Evolutionary conservation across 495 filamentous ascomycete genomes (phyloP).

Genomic region (Tuber indicum): DNA sequence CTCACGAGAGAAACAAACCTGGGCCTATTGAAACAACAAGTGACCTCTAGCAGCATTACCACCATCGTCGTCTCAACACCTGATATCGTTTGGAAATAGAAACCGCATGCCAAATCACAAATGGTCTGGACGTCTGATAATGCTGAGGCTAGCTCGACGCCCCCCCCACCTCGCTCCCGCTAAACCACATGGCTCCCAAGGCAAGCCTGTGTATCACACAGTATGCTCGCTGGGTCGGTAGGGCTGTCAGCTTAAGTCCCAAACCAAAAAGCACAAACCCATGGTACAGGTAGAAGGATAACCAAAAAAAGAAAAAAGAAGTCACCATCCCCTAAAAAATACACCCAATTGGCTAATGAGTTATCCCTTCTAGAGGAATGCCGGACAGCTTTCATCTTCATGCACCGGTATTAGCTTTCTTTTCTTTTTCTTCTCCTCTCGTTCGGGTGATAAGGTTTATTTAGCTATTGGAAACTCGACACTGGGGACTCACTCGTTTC

Average conservation of each 20-base stretch:
- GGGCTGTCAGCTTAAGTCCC: background rate
- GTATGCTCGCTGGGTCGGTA: background rate
- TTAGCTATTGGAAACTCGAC: background rate
- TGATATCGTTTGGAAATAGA: background rate
- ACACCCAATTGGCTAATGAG: background rate
- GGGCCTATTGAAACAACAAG: background rate
- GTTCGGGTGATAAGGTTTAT: background rate
- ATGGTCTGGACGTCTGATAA: constrained; percentile 4
- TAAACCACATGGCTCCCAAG: background rate
- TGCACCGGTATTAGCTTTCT: background rate
- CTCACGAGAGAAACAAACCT: background rate
- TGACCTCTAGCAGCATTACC: background rate
- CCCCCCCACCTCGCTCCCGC: background rate
- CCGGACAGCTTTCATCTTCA: background rate
- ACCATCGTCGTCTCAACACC: background rate
- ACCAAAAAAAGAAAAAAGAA: background rate
- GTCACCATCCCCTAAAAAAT: background rate
- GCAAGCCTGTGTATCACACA: background rate
- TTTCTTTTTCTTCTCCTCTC: background rate
- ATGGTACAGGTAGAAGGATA: background rate
- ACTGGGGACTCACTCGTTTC: background rate
- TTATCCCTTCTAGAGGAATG: background rate
- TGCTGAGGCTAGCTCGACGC: background rate
- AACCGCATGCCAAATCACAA: background rate
- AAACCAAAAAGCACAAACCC: background rate